Evolutionary conservation across 352 stramenopile species (phyloP), one percentile per base, ranked within the genome.

Genomic region (Globisporangium yorkense): DNA sequence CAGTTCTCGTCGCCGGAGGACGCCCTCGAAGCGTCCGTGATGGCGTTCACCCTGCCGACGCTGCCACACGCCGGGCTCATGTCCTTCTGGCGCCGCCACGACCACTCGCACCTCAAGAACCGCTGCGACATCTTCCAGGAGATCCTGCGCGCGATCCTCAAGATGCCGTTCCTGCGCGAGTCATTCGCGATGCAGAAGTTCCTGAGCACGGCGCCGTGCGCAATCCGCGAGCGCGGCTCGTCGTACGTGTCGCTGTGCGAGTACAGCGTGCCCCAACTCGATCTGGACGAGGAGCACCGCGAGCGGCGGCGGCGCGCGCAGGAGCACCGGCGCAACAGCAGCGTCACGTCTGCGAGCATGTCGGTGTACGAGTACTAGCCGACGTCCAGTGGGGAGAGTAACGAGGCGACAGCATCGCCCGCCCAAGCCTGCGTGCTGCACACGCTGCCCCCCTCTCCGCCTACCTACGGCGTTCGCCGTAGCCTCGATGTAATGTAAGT

Each of bases 161-260:
- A 62, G 54, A 57, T 70, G 44, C 60, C 56, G 3, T 70, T 71
- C 33, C 63, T 77, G 24, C 70, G 70, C n/a, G 66, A 74, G 45
- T 66, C 59, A 39, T 70, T 68, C 40, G 63, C 70, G 40, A 74
- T 77, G 66, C 70, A 77, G 46, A 69, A 53, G 9, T 84, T 84
- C 44, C 54, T 84, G 65, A 92, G 70, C 75, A 83, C 73, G 18
- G 73, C 75, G 49, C 80, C 71, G 18, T 75, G 66, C 48, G 61
- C 75, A n/a, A 75, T 83, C 46, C 66, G 70, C 43, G 65, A 94
- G 37, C 80, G 80, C 18, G 81, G 84, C 16, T 89, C 81, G 8
- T 90, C 81, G 8, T 93, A 94, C 63, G 83, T 91, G 24, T 94
- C 84, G 52, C 78, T 94, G 5, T 72, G 63, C 61, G 75, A 87